Evolutionary conservation across 192 early-diverging fungal genomes (phyloP), one percentile per base, ranked within the genome.

Genomic region (Backusella westeae): DNA sequence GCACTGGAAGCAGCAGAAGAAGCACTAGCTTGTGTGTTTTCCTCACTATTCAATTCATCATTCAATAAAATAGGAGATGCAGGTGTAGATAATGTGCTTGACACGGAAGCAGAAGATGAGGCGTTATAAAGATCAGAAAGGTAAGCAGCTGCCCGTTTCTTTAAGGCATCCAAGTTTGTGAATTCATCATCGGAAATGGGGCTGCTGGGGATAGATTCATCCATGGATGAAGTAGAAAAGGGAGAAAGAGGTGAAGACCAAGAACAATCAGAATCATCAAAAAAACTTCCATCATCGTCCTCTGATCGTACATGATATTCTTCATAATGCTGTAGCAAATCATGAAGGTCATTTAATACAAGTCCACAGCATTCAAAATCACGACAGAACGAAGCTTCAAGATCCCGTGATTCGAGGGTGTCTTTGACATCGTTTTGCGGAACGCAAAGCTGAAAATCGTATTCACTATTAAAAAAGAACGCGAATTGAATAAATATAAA

Each of bases 341-440:
- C 96, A 86, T 99, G 97, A 78, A 99, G 85, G 82, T 96, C 94
- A 74, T 87, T 90, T 49, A 99, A 89, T 53, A 92, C 84, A 39
- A 94, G 89, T 19, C 96, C 97, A 81, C 97, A 99, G 88, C 97
- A 99, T 67, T 88, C 86, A 80, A 97, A 99, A 89, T 99, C 94
- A 84, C 94, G 93, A 86, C 96, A 97, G 81, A 96, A 98, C 69
- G 89, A 86, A 80, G 91, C 91, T 81, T 98, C 96, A 17, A 97
- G 89, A 12, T 81, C 69, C 73, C 87, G 91, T 36, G 88, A 85
- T 59, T 90, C 90, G 71, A 85, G 83, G 32, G 44, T 49, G 36
- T 73, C 59, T 29, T 79, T 65, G 49, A 75, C 42, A 19, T 69
- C 52, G 26, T 69, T 70, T 42, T 79, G 78, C 34, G 78, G 78